Evolutionary conservation across 2,329 filamentous ascomycete species (phyloP).

Genomic region (Fusarium cyanostomum): DNA sequence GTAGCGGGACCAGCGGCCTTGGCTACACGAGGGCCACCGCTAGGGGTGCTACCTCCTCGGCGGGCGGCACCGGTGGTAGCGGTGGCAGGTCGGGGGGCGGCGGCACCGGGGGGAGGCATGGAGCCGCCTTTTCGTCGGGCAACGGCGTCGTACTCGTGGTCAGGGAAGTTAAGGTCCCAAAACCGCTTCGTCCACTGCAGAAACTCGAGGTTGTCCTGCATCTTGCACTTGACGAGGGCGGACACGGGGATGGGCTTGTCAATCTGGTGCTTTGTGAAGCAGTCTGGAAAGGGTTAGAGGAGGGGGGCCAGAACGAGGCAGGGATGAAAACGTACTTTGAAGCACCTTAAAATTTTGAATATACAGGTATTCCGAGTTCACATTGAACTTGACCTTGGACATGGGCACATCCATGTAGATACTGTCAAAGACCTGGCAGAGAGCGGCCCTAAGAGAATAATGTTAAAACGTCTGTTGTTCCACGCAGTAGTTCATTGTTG

Average conservation of each 20-base stretch:
- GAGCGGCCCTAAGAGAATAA: conserved; percentile 75
- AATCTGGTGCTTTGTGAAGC: conserved; percentile 85
- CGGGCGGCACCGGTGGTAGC: conserved; percentile 61
- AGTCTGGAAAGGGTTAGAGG: conserved; percentile 61
- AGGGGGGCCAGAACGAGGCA: background rate
- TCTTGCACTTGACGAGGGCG: conserved; percentile 94
- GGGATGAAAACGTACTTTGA: conserved; percentile 73
- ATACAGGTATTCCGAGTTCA: conserved; percentile 96
- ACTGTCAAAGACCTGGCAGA: conserved; percentile 98
- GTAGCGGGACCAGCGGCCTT: conserved; percentile 65
- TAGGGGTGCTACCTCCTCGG: conserved; percentile 71
- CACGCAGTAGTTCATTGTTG: background rate
- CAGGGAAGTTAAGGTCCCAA: conserved; percentile 98
- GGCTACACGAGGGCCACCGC: conserved; percentile 60
- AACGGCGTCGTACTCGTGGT: conserved; percentile 95
- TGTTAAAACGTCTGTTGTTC: conserved; percentile 20
- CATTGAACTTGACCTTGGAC: conserved; percentile 97
- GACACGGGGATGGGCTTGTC: conserved; percentile 92
- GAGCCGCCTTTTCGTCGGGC: conserved; percentile 81
- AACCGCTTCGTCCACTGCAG: conserved; percentile 96
- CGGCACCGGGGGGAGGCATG: conserved; percentile 61
- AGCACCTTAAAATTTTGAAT: conserved; percentile 98
- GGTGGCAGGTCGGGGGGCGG: conserved; percentile 60
- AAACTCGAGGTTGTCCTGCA: conserved; percentile 99
- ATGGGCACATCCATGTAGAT: conserved; percentile 97